Evolutionary conservation across 805 yeast species (phyloP).

Genomic region (Candida tibetensis): DNA sequence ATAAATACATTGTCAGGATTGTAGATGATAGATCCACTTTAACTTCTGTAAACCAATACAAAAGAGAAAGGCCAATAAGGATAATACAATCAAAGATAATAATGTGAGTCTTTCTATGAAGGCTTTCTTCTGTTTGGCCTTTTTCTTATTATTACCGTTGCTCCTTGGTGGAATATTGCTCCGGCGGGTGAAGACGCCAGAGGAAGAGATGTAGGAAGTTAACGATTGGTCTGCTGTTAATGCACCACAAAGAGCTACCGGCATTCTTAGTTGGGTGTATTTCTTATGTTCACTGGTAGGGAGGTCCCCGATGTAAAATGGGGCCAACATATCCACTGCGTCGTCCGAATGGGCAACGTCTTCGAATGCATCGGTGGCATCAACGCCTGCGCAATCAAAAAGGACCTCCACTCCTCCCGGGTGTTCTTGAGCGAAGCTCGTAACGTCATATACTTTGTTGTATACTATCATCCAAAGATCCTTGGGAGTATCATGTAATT

Average conservation of each 20-base stretch:
- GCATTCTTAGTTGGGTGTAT: conserved; percentile 13
- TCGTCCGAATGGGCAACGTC: conserved; percentile 38
- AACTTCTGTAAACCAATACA: conserved; percentile 19
- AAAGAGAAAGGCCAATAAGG: conserved; percentile 14
- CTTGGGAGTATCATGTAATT: conserved; percentile 67
- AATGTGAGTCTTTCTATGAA: conserved; percentile 12
- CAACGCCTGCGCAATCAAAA: conserved; percentile 74
- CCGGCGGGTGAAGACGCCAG: background rate
- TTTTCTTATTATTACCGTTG: conserved; percentile 4
- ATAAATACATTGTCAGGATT: no score
- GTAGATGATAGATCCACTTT: conserved; percentile 17
- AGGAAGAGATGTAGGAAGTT: background rate
- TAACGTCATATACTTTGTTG: conserved; percentile 74
- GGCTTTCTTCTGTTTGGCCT: conserved; percentile 7
- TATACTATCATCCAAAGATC: conserved; percentile 84
- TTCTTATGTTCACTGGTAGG: conserved; percentile 13
- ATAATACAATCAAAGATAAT: conserved; percentile 11
- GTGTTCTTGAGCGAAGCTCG: conserved; percentile 69
- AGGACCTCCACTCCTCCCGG: conserved; percentile 79
- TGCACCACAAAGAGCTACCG: conserved; percentile 3
- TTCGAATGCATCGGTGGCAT: conserved; percentile 68
- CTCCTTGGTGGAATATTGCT: background rate
- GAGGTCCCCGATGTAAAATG: conserved; percentile 30
- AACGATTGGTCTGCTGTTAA: background rate
- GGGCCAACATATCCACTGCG: conserved; percentile 30